Evolutionary conservation across 2,329 filamentous ascomycete species (phyloP).

Genomic region (Furcasterigmium sp.): DNA sequence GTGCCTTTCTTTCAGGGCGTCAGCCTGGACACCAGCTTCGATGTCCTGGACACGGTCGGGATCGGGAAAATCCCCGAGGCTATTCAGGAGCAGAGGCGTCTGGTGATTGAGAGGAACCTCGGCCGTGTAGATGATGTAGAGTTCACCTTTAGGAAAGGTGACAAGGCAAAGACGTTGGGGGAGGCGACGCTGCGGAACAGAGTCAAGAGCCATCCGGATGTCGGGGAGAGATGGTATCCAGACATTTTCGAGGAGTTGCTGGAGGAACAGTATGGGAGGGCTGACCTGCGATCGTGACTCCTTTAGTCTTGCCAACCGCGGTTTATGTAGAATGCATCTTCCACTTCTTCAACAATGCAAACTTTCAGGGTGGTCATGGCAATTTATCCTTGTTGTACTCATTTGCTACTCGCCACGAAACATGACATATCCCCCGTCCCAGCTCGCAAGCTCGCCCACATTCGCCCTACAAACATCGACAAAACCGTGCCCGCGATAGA

Average conservation of each 20-base stretch:
- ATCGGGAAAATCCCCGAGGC: conserved; percentile 54
- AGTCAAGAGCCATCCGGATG: conserved; percentile 82
- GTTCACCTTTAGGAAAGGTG: conserved; percentile 74
- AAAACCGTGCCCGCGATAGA: too few species aligned
- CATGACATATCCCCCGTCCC: too few species aligned
- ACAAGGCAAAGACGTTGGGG: conserved; percentile 62
- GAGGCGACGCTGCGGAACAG: conserved; percentile 82
- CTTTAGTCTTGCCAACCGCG: too few species aligned
- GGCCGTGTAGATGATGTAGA: conserved; percentile 70
- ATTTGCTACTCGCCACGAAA: too few species aligned
- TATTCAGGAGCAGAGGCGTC: conserved; percentile 57
- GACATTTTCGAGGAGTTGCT: conserved; percentile 54
- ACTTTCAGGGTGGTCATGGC: too few species aligned
- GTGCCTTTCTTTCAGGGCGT: conserved; percentile 90
- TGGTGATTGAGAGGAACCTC: conserved; percentile 50
- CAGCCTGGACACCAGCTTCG: conserved; percentile 72
- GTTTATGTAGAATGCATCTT: too few species aligned
- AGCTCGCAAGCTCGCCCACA: too few species aligned
- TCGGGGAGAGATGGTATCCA: conserved; percentile 76
- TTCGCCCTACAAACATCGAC: too few species aligned
- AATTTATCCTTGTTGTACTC: too few species aligned
- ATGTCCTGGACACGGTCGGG: conserved; percentile 63
- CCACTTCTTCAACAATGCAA: too few species aligned
- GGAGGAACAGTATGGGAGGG: conserved; percentile 61
- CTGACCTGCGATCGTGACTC: too few species aligned